Base-by-base conservation (phyloP, 2,329 filamentous ascomycete genomes). In the Penicillium sp. region DNA sequence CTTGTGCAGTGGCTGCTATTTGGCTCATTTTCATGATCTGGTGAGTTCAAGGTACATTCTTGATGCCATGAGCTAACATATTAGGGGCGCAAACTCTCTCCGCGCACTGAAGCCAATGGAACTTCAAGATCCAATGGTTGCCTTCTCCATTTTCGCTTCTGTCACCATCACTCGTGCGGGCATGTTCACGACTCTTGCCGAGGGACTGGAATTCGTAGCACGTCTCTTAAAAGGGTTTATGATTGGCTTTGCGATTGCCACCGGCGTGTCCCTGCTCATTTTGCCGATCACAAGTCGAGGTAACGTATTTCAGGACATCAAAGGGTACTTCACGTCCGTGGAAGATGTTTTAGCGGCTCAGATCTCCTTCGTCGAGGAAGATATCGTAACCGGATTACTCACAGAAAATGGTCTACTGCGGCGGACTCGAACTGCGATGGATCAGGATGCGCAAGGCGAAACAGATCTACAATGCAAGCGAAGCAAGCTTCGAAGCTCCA, bases 21-120 rank as follows among this genome's bases (percentile, higher is more conserved):
- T 90, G 85, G 85, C 75, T 90, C 1, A 84, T 90, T 63, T 79
- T 83, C 54, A 82, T 83, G 67, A 86, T 89, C 45, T 90, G 85
- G 76, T 65, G 45, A 28, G 56, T 48, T 0, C 24, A 33, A 15
- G 15, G 16, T 4, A 21, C n/a, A 23, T 6, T 9, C 4, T 13
- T 4, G 13, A 34, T 39, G 13, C 9, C 34, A 39, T 16, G 9
- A 47, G 16, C 43, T 50, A 46, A 54, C 12, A 24, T 13, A n/a
- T 18, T 7, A 70, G 68, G 68, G 66, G 82, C 10, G 78, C 82
- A 53, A 90, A 89, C 65, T 71, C 80, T 1, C 53, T 89, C 21
- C 81, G 86, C 46, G 85, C 86, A 2, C 84, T 83, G 61, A 77
- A 80, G 33, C 85, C 86, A 1, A 55, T 9, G 80, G 67, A 86